Percentiles rank a stretch among this genome's conserved stretches.
Evolutionary conservation across 352 stramenopile species (phyloP).

Genomic region (Phytophthora kernoviae): DNA sequence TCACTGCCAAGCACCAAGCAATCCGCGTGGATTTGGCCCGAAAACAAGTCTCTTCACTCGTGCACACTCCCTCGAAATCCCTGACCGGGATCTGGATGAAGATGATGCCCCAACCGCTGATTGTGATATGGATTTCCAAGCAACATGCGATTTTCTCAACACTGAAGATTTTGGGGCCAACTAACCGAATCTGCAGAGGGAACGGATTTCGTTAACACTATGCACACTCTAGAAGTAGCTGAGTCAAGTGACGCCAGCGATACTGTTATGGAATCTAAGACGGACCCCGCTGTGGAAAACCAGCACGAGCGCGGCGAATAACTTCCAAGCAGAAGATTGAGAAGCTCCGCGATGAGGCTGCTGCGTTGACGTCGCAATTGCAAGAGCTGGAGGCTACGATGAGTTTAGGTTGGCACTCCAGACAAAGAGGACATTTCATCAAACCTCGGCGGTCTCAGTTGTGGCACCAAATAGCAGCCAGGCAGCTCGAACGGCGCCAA

Average conservation of each 20-base stretch:
- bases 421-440: background rate
- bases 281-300: background rate
- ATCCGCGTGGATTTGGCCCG: background rate
- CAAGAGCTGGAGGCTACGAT: background rate
- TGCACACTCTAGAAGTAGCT: too few relatives aligned
- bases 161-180: background rate
- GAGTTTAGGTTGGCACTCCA: background rate
- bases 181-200: background rate
- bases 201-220: background rate
- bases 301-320: background rate
- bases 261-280: background rate
- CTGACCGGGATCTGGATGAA: background rate
- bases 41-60: conserved; percentile 8
- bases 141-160: background rate
- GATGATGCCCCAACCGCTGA: background rate
- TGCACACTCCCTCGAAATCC: conserved; percentile 13
- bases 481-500: conserved; percentile 4
- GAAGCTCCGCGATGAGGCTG: background rate
- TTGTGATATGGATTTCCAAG: conserved; percentile 1
- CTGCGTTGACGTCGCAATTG: conserved; percentile 1
- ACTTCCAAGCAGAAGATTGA: conserved; percentile 12
- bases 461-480: conserved; percentile 3
- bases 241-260: background rate
- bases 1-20: background rate
- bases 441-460: background rate